Conservation (phyloP, 2,329 filamentous ascomycete species). For the Aureobasidium zeae region DNA sequence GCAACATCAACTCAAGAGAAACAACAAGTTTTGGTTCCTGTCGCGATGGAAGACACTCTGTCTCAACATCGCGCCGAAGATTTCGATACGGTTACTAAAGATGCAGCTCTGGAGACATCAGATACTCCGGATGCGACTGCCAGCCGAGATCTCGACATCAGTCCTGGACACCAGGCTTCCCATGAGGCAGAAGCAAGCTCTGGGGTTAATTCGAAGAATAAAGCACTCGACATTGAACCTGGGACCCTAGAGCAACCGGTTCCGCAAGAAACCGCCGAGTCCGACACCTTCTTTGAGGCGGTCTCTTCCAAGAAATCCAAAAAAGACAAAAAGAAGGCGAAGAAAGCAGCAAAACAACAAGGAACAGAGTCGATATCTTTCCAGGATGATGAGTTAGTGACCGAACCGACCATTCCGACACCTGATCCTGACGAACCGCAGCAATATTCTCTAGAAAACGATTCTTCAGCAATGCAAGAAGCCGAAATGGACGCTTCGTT, state of each 20-base stretch:
- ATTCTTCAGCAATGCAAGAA: neutral
- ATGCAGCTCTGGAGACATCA: neutral
- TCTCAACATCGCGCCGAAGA: neutral
- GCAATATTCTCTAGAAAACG: neutral
- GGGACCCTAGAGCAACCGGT: neutral
- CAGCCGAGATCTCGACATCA: neutral
- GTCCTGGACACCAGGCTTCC: neutral
- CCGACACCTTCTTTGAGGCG: neutral
- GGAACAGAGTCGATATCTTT: neutral
- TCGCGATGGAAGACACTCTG: neutral
- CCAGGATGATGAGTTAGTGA: neutral
- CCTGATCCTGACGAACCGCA: neutral
- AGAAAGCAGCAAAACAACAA: conserved; percentile 19
- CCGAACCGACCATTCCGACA: neutral
- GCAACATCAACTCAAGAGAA: neutral
- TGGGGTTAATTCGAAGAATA: too few species aligned
- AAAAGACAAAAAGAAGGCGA: conserved; percentile 21
- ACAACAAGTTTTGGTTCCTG: neutral
- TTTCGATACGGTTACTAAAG: neutral
- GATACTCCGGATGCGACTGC: neutral
- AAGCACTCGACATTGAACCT: neutral
- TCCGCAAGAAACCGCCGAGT: neutral
- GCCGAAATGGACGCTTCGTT: neutral
- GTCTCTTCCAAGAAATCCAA: conserved; percentile 16
- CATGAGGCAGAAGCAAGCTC: neutral